phyloP scores from a whole-genome alignment of 768 basidiomycete species.

The Suillus tomentosus region DNA sequence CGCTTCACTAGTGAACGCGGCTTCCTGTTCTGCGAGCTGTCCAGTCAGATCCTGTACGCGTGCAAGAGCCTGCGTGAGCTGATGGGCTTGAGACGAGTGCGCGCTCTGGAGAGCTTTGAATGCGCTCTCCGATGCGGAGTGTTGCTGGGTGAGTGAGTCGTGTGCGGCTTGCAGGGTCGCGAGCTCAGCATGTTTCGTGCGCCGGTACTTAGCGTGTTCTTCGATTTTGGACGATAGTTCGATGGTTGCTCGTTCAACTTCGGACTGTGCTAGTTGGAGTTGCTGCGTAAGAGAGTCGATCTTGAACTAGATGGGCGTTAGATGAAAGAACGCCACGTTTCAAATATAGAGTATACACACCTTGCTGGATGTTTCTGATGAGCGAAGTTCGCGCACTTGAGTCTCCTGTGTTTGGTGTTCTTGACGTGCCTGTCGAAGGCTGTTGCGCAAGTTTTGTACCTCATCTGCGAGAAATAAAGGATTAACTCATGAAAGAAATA shows the following conservation, averaged over 20 bases:
- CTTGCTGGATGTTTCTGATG: slow-evolving; percentile 75
- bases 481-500: background rate
- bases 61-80: slow-evolving; percentile 75
- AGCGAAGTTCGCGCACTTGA: slow-evolving; percentile 71
- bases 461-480: slow-evolving; percentile 51
- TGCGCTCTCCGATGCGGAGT: slow-evolving; percentile 64
- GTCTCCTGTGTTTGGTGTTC: slow-evolving; percentile 70
- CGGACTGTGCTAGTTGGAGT: slow-evolving; percentile 72
- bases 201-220: slow-evolving; percentile 82
- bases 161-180: slow-evolving; percentile 74
- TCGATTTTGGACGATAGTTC: slow-evolving; percentile 77
- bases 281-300: slow-evolving; percentile 83
- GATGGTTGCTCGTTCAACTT: slow-evolving; percentile 67
- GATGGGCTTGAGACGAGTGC: slow-evolving; percentile 69
- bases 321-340: background rate
- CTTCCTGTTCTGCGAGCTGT: slow-evolving; percentile 83
- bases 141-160: slow-evolving; percentile 69
- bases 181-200: slow-evolving; percentile 78
- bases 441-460: slow-evolving; percentile 63
- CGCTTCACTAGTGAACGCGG: slow-evolving; percentile 77
- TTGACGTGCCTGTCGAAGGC: slow-evolving; percentile 73
- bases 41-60: slow-evolving; percentile 75
- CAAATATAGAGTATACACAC: slow-evolving; percentile 37
- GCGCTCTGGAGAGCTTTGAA: slow-evolving; percentile 75
- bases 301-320: slow-evolving; percentile 63